Evolutionary conservation across 2,329 filamentous ascomycete genomes (phyloP), one percentile per base, ranked within the genome.

Genomic region (Colletotrichum shisoi): DNA sequence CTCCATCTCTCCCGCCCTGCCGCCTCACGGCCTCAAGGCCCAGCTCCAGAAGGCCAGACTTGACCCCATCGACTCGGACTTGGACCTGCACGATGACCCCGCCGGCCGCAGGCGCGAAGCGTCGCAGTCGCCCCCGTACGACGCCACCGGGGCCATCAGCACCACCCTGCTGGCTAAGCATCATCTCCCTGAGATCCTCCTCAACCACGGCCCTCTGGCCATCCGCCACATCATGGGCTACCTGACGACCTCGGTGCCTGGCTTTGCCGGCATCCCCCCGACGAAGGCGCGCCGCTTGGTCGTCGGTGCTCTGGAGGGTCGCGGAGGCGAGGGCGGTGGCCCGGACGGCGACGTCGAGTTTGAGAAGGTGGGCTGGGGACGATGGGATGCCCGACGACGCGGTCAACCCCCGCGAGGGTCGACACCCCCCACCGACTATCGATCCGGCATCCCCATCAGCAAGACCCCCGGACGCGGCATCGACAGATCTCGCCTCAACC

Each of bases 181-280:
- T 77, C 91, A 98, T 77, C 86, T 99, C 67, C 94, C 94, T 2
- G 91, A 92, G 73, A 96, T 98, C 77, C 85, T 99, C 75, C 85
- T 97, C 69, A 89, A 89, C 76, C 91, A 97, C 75, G 95, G 94
- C 27, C 94, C 95, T 57, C 81, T 97, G 78, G 93, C 95, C 59
- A 97, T 99, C 78, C 91, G 94, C 73, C 91, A 97, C 79, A 90
- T 99, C 76, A 97, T 96, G 87, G 92, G 92, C 71, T 94, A 96
- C 79, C 84, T 99, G 74, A 97, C 93, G 44, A 94, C 94, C 56
- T 92, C 92, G 15, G 92, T 99, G 12, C 94, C 95, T 31, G 95
- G 94, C 69, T 98, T 97, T 77, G 92, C 92, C 45, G 88, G 89
- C 61, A 95, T 97, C 62, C 90, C 93, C 31, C 92, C 93, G 62